phyloP scores from a whole-genome alignment of 148 eudicot species.

The Diospyros lotus region DNA sequence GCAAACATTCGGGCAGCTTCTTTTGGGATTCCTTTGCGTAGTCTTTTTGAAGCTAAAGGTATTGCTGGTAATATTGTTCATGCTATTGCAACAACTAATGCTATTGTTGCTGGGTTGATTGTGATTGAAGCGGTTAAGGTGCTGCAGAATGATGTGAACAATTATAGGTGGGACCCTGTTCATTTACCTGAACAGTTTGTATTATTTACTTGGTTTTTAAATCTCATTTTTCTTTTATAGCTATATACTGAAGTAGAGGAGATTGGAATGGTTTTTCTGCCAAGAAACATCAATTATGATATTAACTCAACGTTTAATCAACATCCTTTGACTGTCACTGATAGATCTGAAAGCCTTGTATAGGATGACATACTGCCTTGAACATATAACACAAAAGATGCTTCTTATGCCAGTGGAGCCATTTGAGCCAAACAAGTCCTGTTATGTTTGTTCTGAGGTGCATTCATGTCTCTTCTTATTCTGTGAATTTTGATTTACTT shows the following conservation, averaged over 20 bases:
- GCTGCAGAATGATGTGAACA: conserved; percentile 59
- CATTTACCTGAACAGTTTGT: background rate
- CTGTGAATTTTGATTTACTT: background rate
- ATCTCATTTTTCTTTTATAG: background rate
- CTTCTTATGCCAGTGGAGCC: conserved; percentile 98
- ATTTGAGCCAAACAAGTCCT: conserved; percentile 77
- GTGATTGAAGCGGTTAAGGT: conserved; percentile 95
- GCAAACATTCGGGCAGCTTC: conserved; percentile 95
- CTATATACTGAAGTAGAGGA: background rate
- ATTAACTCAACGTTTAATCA: background rate
- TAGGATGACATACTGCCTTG: conserved; percentile 94
- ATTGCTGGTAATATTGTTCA: conserved; percentile 98
- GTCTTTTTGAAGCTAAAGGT: conserved; percentile 98
- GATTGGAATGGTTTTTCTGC: background rate
- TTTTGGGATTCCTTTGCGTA: conserved; percentile 86
- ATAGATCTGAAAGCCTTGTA: conserved; percentile 4
- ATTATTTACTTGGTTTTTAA: background rate
- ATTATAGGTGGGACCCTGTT: conserved; percentile 50
- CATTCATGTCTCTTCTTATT: background rate
- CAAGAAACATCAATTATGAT: background rate
- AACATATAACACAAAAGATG: conserved; percentile 81
- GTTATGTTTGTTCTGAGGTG: conserved; percentile 95
- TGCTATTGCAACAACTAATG: conserved; percentile 99
- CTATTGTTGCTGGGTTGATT: conserved; percentile 87
- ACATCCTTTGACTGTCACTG: background rate